A percentile compares a stretch with the other conserved stretches of the same genome.
Conservation (phyloP, 805 yeast genomes). For the Candida yuanshanica region DNA sequence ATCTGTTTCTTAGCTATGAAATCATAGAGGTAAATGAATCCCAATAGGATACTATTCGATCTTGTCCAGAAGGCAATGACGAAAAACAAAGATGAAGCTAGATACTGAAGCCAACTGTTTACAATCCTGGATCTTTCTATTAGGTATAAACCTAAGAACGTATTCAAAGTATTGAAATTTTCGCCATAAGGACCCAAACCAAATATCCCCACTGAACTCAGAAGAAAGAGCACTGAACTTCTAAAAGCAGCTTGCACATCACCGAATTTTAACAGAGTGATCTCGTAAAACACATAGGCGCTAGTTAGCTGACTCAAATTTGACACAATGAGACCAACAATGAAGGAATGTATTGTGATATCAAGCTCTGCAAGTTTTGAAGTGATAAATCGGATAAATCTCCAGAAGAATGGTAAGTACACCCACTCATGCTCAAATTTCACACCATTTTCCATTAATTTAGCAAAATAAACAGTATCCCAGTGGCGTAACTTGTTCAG, state of each 20-base stretch:
- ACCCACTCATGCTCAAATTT: slow-evolving; percentile 89
- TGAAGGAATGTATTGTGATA: slow-evolving; percentile 27
- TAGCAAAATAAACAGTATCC: slow-evolving; percentile 80
- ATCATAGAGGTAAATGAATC: slow-evolving; percentile 60
- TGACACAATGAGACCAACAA: slow-evolving; percentile 43
- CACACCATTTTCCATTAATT: slow-evolving; percentile 41
- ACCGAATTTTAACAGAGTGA: slow-evolving; percentile 37
- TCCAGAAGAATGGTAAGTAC: slow-evolving; percentile 75
- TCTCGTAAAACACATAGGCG: slow-evolving; percentile 40
- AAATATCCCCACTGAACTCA: slow-evolving; percentile 82
- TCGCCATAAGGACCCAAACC: slow-evolving; percentile 74
- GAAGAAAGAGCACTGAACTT: slow-evolving; percentile 41
- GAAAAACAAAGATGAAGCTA: slow-evolving; percentile 32
- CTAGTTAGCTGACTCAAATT: slow-evolving; percentile 48
- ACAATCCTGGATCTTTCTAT: slow-evolving; percentile 14
- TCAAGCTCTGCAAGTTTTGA: slow-evolving; percentile 1
- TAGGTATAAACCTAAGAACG: slow-evolving; percentile 53
- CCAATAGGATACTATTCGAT: slow-evolving; percentile 73
- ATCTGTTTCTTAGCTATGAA: slow-evolving; percentile 13
- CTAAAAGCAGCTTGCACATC: slow-evolving; percentile 25
- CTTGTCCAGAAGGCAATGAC: slow-evolving; percentile 58
- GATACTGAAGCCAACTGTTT: slow-evolving; percentile 2
- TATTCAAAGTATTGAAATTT: slow-evolving; percentile 54
- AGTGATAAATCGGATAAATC: slow-evolving; percentile 30
- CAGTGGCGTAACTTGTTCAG: slow-evolving; percentile 57